Conservation (phyloP, 495 filamentous ascomycete genomes). For the Aspergillus mulundensis region DNA sequence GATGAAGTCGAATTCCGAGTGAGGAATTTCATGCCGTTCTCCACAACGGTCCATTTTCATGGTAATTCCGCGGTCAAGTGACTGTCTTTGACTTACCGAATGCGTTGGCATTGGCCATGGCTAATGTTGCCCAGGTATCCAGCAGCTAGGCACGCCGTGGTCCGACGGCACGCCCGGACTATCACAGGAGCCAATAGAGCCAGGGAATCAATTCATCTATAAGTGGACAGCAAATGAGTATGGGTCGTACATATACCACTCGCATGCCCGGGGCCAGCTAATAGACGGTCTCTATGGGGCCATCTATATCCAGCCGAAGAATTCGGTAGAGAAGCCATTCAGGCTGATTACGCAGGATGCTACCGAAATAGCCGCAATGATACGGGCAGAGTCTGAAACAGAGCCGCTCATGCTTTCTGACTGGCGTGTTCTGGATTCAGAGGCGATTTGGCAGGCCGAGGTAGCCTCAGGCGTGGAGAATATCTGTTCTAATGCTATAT, state of each 20-base stretch:
- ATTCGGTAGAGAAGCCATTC: slow-evolving; percentile 40
- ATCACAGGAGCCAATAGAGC: slow-evolving; percentile 41
- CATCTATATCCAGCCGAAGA: slow-evolving; percentile 40
- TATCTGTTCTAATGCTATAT: slow-evolving; percentile 39
- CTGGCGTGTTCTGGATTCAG: slow-evolving; percentile 26
- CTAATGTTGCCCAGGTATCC: slow-evolving; percentile 23
- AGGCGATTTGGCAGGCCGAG: slow-evolving; percentile 19
- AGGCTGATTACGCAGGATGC: slow-evolving; percentile 38
- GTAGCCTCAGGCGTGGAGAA: slow-evolving; percentile 34
- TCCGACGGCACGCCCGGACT: slow-evolving; percentile 54
- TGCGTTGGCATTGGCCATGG: not conserved
- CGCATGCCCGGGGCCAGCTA: slow-evolving; percentile 48
- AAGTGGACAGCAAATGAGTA: slow-evolving; percentile 36
- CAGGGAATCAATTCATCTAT: slow-evolving; percentile 45
- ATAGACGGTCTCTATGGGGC: slow-evolving; percentile 54
- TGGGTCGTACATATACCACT: slow-evolving; percentile 45
- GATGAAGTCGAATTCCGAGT: slow-evolving; percentile 59
- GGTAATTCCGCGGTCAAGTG: slow-evolving; percentile 20
- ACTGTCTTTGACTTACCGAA: not conserved
- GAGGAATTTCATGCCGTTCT: slow-evolving; percentile 50
- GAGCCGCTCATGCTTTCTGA: slow-evolving; percentile 51
- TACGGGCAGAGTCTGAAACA: slow-evolving; percentile 39
- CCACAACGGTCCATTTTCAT: slow-evolving; percentile 52
- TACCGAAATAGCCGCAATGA: slow-evolving; percentile 39
- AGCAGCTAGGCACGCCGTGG: slow-evolving; percentile 43